These are phyloP conservation scores for Coemansia sp. DNA, from an alignment of 192 early-diverging fungal genomes.

Conservation along the genomic window DNA sequence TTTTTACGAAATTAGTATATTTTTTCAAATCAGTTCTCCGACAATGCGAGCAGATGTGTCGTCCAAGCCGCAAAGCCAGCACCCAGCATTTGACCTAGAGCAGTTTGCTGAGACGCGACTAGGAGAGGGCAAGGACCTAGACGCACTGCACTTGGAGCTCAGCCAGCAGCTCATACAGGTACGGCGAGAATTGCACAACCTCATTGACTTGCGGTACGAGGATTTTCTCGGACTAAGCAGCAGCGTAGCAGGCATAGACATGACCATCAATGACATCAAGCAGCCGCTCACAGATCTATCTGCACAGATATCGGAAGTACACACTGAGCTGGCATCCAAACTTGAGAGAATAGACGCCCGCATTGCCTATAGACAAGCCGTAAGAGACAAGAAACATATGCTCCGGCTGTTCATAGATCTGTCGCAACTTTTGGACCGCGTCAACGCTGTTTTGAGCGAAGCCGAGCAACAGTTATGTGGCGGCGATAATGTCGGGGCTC, in stretches of 20 bases:
- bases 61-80: conserved; percentile 6
- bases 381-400: conserved; percentile 36
- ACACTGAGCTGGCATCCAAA: conserved; percentile 12
- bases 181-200: conserved; percentile 22
- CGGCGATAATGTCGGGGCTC: neutral
- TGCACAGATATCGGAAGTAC: conserved; percentile 7
- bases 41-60: conserved; percentile 37
- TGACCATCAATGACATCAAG: conserved; percentile 12
- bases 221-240: conserved; percentile 47
- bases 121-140: conserved; percentile 26
- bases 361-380: conserved; percentile 24
- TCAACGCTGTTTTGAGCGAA: conserved; percentile 16
- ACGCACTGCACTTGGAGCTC: conserved; percentile 29
- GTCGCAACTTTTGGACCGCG: conserved; percentile 29
- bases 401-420: conserved; percentile 45
- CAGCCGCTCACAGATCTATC: conserved; percentile 11
- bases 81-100: conserved; percentile 16
- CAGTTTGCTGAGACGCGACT: conserved; percentile 24
- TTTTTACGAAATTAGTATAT: neutral
- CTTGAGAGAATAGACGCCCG: conserved; percentile 27
- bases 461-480: neutral
- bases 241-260: conserved; percentile 31
- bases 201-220: conserved; percentile 36
- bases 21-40: neutral
- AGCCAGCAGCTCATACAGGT: conserved; percentile 12